Base-by-base conservation (phyloP, 257 asterid genomes). In the Solanum verrucosum region DNA sequence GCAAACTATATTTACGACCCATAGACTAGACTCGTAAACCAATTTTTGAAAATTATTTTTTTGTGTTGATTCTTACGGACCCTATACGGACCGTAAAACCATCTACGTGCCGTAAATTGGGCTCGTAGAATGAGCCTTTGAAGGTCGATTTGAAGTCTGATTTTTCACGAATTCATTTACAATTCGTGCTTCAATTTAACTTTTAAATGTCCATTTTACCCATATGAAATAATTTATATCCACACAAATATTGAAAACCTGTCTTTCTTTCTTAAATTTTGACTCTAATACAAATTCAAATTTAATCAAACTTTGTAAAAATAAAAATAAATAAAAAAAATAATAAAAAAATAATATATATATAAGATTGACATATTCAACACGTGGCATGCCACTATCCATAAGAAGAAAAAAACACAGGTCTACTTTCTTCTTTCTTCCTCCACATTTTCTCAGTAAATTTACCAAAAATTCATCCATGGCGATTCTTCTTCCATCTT, bases 321-420 rank as follows among this genome's bases (percentile, higher is more conserved):
- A 13, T 44, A 44, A n/a, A n/a, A n/a, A n/a, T n/a, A n/a, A n/a
- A n/a, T n/a, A n/a, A n/a, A n/a, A n/a, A n/a, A n/a, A n/a, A n/a
- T n/a, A n/a, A n/a, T n/a, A n/a, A n/a, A n/a, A n/a, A n/a, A n/a
- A n/a, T 33, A 33, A 1, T 33, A 42, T 42, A 44, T 44, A 46
- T 5, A 16, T 16, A 29, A 79, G 38, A 16, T 29, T 71, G 85
- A 9, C 31, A 49, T 27, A 49, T 49, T 46, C 23, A 21, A 82
- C 13, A 49, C 86, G 86, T 82, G 86, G 86, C 86, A 49, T 82
- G 3, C 31, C 31, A 49, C 44, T 49, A 82, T 14, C 86, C 86
- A 82, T 82, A 5, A 20, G 6, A 46, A 2, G 0, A 2, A 20
- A 18, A 2, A 18, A 18, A 46, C 21, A 18, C 5, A 8, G 1